These are phyloP conservation scores for Nitzschia sp. DNA, from an alignment of 108 stramenopile species.

Conservation along the genomic window DNA sequence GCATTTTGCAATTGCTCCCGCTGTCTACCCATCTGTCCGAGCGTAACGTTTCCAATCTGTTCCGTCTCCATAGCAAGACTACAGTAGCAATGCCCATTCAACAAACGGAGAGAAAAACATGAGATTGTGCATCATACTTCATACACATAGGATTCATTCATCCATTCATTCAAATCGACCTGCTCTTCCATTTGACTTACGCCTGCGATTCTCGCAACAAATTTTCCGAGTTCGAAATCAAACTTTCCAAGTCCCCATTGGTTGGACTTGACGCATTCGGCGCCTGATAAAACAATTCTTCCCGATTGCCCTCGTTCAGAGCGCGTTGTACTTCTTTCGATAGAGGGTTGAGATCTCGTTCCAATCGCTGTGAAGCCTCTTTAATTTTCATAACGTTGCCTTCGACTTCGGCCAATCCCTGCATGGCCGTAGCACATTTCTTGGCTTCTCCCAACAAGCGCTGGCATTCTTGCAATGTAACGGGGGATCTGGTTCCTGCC, in stretches of 20 bases:
- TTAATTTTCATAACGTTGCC: slow-evolving; percentile 63
- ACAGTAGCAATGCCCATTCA: not conserved
- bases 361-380: slow-evolving; percentile 56
- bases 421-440: slow-evolving; percentile 72
- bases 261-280: slow-evolving; percentile 23
- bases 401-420: slow-evolving; percentile 73
- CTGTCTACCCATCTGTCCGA: slow-evolving; percentile 71
- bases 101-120: not conserved
- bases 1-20: slow-evolving; percentile 76
- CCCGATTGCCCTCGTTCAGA: slow-evolving; percentile 28
- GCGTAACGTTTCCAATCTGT: slow-evolving; percentile 61
- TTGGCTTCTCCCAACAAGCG: slow-evolving; percentile 56
- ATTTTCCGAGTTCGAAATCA: slow-evolving; percentile 65
- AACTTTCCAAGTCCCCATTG: slow-evolving; percentile 42
- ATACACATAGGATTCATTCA: too few relatives aligned
- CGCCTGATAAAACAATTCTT: slow-evolving; percentile 50
- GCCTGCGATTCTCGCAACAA: slow-evolving; percentile 72
- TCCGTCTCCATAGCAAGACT: slow-evolving; percentile 69
- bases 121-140: too few relatives aligned
- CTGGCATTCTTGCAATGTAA: slow-evolving; percentile 61
- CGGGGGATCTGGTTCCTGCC: slow-evolving; percentile 45
- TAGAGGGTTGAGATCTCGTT: slow-evolving; percentile 69
- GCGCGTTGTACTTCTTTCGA: slow-evolving; percentile 56
- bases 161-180: not conserved
- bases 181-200: slow-evolving; percentile 29